Conservation (phyloP, 176 grass and related monocot species). For the Olyra latifolia region DNA sequence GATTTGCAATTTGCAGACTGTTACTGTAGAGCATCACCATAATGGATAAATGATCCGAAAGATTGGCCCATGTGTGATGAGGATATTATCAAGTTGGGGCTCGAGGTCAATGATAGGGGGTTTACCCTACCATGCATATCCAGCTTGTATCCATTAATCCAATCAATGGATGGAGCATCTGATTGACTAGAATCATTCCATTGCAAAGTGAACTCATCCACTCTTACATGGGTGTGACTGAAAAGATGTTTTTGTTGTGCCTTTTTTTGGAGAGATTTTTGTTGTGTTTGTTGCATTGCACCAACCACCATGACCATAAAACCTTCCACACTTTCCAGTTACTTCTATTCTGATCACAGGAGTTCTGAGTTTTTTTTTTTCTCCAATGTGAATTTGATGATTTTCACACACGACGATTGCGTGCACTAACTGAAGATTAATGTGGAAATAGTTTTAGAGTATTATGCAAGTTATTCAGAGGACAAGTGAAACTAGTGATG, state of each 20-base stretch:
- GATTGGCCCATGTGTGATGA: constrained; percentile 16
- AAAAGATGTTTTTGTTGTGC: neutral
- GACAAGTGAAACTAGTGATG: neutral
- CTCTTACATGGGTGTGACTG: neutral
- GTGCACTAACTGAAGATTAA: too few species aligned
- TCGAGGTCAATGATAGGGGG: constrained; percentile 39
- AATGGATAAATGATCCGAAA: neutral
- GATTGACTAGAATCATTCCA: constrained; percentile 15
- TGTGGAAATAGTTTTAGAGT: too few species aligned
- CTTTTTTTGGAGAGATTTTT: neutral
- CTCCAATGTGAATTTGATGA: neutral
- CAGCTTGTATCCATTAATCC: constrained; percentile 43
- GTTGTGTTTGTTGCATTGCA: neutral
- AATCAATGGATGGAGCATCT: constrained; percentile 18
- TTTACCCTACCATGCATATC: constrained; percentile 42
- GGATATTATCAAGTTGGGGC: constrained; percentile 36
- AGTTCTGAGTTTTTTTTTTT: neutral
- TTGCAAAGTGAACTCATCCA: neutral
- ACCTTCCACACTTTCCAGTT: neutral
- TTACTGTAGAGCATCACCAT: neutral
- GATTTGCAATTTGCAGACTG: neutral
- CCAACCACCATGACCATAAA: neutral
- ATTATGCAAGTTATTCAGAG: constrained; percentile 7
- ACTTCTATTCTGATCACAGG: neutral
- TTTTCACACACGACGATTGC: neutral